phyloP scores from a whole-genome alignment of 202 grass and related monocot species.

The Panicum virgatum region DNA sequence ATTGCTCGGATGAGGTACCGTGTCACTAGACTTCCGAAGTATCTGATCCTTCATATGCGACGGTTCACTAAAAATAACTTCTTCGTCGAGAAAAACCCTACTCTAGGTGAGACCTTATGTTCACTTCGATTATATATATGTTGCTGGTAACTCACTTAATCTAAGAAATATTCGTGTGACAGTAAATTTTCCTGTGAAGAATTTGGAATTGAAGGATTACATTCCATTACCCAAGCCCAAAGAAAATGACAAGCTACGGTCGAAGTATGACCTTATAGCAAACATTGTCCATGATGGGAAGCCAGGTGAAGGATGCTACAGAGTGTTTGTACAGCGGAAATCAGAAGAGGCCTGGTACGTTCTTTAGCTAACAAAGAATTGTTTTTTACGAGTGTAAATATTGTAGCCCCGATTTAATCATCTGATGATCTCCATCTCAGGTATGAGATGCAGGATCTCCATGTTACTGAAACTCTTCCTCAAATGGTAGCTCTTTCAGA shows the following conservation, averaged over 20 bases:
- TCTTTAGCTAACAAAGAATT: background rate
- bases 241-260: slow-evolving; percentile 65
- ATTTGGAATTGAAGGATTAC: slow-evolving; percentile 95
- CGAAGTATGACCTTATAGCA: slow-evolving; percentile 93
- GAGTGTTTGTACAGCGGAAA: slow-evolving; percentile 93
- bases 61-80: slow-evolving; percentile 97
- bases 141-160: slow-evolving; percentile 9
- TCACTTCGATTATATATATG: slow-evolving; percentile 26
- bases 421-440: slow-evolving; percentile 45
- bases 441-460: slow-evolving; percentile 99
- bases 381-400: background rate
- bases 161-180: slow-evolving; percentile 18
- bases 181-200: slow-evolving; percentile 99
- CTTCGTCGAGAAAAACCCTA: slow-evolving; percentile 93
- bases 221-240: slow-evolving; percentile 86
- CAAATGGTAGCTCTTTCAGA: slow-evolving; percentile 97
- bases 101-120: slow-evolving; percentile 56
- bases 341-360: slow-evolving; percentile 89
- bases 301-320: slow-evolving; percentile 89
- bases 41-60: slow-evolving; percentile 92
- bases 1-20: slow-evolving; percentile 96
- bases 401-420: background rate
- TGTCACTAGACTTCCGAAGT: slow-evolving; percentile 80
- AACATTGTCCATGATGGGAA: slow-evolving; percentile 99
- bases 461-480: slow-evolving; percentile 95